A percentile compares a stretch with the other conserved stretches of the same genome.
phyloP scores from a whole-genome alignment of 352 stramenopile species.

The Pythium phragmitis region DNA sequence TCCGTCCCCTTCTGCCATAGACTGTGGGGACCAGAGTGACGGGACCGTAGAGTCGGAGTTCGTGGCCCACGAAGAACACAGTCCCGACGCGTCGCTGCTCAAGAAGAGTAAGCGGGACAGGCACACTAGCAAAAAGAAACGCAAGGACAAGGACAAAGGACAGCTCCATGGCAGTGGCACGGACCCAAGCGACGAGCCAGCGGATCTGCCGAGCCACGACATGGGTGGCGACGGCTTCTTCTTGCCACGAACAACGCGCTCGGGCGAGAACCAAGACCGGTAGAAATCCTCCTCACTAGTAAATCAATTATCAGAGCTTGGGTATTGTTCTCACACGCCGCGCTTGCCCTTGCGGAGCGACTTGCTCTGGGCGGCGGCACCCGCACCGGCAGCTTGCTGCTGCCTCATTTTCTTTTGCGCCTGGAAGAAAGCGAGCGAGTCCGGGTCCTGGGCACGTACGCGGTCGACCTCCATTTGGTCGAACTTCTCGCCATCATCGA shows the following conservation, averaged over 20 bases:
- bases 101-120: slow-evolving; percentile 47
- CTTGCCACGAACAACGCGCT: slow-evolving; percentile 19
- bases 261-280: slow-evolving; percentile 20
- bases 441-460: slow-evolving; percentile 81
- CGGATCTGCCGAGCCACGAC: background rate
- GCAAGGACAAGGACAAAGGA: slow-evolving; percentile 50
- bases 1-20: background rate
- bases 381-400: slow-evolving; percentile 18
- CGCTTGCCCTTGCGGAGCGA: slow-evolving; percentile 35
- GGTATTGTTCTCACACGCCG: slow-evolving; percentile 22
- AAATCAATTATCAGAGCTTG: background rate
- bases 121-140: slow-evolving; percentile 60
- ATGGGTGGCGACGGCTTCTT: slow-evolving; percentile 22
- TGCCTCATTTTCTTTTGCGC: slow-evolving; percentile 86
- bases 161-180: slow-evolving; percentile 24
- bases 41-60: background rate
- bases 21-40: background rate
- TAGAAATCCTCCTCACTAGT: background rate
- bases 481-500: slow-evolving; percentile 92
- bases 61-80: slow-evolving; percentile 10
- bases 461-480: slow-evolving; percentile 90
- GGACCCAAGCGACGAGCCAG: slow-evolving; percentile 19
- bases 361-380: slow-evolving; percentile 21
- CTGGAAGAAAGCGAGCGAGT: slow-evolving; percentile 92
- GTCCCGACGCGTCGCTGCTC: slow-evolving; percentile 19